Conservation (phyloP, 208 protist genomes). For the Acanthamoeba divionensis region DNA sequence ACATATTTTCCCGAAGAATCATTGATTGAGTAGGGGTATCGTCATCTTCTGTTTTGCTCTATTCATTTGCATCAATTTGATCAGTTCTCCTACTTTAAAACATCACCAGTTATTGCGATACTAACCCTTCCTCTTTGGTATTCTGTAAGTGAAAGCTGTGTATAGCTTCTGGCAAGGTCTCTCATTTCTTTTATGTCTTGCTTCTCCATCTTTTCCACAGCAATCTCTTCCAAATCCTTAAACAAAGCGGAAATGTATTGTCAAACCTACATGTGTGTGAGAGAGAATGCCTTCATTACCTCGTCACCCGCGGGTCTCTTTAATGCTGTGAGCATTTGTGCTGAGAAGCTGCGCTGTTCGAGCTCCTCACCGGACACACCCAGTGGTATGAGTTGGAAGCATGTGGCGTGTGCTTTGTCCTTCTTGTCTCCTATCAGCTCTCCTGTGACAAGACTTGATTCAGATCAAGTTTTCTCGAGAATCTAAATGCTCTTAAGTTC, state of each 20-base stretch:
- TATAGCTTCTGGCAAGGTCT: background rate
- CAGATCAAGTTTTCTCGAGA: too few relatives aligned
- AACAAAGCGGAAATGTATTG: too few relatives aligned
- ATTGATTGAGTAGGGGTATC: background rate
- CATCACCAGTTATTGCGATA: background rate
- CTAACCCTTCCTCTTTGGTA: background rate
- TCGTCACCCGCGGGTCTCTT: background rate
- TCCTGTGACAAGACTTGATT: too few relatives aligned
- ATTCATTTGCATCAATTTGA: background rate
- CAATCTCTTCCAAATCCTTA: background rate
- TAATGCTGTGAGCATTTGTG: constrained; percentile 18
- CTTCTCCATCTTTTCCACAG: background rate
- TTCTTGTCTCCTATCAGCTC: constrained; percentile 34
- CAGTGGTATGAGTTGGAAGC: constrained; percentile 36
- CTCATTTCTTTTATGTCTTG: background rate
- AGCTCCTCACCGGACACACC: background rate
- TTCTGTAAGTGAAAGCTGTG: background rate
- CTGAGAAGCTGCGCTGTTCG: constrained; percentile 5
- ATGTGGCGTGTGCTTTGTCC: background rate
- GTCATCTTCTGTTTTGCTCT: background rate
- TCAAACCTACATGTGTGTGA: too few relatives aligned
- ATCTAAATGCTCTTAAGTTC: too few relatives aligned
- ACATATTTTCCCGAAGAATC: background rate
- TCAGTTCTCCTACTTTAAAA: background rate
- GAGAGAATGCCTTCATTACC: too few relatives aligned